Conservation (phyloP, 1,284 basidiomycete genomes). For the Moesziomyces sp. region DNA sequence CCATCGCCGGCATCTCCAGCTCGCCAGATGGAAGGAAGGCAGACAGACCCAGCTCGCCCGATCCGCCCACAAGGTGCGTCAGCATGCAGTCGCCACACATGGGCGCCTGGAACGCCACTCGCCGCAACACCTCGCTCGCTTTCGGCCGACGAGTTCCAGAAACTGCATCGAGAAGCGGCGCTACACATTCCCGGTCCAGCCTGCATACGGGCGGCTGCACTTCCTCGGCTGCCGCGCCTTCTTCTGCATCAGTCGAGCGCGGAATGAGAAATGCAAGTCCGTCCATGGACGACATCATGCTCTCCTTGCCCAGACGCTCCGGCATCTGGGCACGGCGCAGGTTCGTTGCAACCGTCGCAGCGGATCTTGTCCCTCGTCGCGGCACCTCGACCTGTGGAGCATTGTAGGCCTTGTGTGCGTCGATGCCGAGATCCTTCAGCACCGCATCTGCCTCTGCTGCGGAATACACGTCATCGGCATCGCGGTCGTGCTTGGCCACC, state of each 20-base stretch:
- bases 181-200: slow-evolving; percentile 10
- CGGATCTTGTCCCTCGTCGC: neutral
- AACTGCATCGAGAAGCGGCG: neutral
- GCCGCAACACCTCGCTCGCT: slow-evolving; percentile 6
- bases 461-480: slow-evolving; percentile 22
- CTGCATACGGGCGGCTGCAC: neutral
- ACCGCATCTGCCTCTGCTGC: slow-evolving; percentile 10
- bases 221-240: neutral
- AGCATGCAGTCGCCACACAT: slow-evolving; percentile 25
- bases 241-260: neutral
- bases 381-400: slow-evolving; percentile 5
- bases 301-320: slow-evolving; percentile 1
- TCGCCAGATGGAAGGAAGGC: slow-evolving; percentile 16
- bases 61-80: slow-evolving; percentile 11
- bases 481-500: slow-evolving; percentile 33
- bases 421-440: slow-evolving; percentile 19
- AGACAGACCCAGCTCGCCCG: slow-evolving; percentile 16
- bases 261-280: slow-evolving; percentile 9
- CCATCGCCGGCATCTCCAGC: neutral
- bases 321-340: slow-evolving; percentile 5
- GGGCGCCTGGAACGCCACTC: slow-evolving; percentile 2
- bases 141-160: neutral
- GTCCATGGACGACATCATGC: slow-evolving; percentile 15
- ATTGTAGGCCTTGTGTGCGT: neutral
- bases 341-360: neutral